Evolutionary conservation across 805 yeast species (phyloP), one percentile per base, ranked within the genome.

Genomic region (Yarrowia bubula): DNA sequence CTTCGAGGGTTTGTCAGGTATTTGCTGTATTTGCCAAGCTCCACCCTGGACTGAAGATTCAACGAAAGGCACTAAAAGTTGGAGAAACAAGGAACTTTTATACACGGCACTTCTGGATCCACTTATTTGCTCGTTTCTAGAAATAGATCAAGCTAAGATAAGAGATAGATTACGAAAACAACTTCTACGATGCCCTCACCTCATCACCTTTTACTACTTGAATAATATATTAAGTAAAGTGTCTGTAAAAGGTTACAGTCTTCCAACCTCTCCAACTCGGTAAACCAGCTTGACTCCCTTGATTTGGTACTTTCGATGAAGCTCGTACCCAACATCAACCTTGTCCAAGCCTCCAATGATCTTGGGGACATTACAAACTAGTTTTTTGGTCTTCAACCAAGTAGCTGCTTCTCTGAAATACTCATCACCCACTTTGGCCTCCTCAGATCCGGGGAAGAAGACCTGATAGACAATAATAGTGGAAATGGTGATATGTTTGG

Each of bases 381-480:
- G 32, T 5, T 39, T 32, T 3, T 22, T 14, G 4, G 18, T 55
- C 47, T 39, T 41, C n/a, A 55, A n/a, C 46, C 38, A 42, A 11
- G 17, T 22, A 8, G 13, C 14, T 1, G 62, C 46, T 14, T 55
- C 48, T 9, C 3, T 17, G 8, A 38, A 15, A 31, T 39, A 55
- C 39, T 31, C 31, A 11, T 28, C 32, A 7, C 48, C 62, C 4
- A 55, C 8, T 0, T 41, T 31, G 8, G 62, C 47, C 39, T 55
- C 48, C 11, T 55, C 62, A 8, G 47, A 22, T 7, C 17, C 47
- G 8, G 33, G 6, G 32, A 51, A 37, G 31, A 55, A 55, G 39
- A 55, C 48, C 15, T 55, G 48, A 17, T 55, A 55, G 14, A 55
- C 62, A 15, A 55, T 55, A 2, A 55, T 39, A 8, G 62, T 39